Percentiles rank a stretch among this genome's conserved stretches.
Evolutionary conservation across 768 basidiomycete genomes (phyloP).

Genomic region (Mrakia blollopis): DNA sequence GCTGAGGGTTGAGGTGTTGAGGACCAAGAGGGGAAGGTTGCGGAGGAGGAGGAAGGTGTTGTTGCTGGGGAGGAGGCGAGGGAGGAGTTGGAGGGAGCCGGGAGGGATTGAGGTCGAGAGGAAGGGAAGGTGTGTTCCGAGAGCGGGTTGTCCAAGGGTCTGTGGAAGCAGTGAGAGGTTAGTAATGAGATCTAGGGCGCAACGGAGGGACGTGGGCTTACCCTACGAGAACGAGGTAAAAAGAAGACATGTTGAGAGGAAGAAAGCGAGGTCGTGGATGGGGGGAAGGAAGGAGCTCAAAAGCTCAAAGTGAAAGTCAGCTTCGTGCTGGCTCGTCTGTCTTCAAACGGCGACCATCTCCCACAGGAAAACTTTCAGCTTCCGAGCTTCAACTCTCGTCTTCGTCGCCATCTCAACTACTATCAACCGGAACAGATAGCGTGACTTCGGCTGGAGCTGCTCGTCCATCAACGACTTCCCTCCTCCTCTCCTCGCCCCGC

Average conservation of each 20-base stretch:
- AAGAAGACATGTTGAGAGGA: slow-evolving; percentile 41
- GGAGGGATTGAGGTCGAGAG: slow-evolving; percentile 37
- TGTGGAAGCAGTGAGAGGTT: background rate
- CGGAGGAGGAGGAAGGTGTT: slow-evolving; percentile 34
- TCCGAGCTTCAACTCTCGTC: background rate
- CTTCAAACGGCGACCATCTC: background rate
- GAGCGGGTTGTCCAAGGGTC: slow-evolving; percentile 48
- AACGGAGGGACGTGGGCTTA: background rate
- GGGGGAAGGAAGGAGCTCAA: background rate
- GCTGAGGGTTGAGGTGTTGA: slow-evolving; percentile 32
- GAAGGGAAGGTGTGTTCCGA: slow-evolving; percentile 46
- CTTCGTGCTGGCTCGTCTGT: background rate
- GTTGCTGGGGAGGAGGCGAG: slow-evolving; percentile 31
- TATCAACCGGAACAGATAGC: background rate
- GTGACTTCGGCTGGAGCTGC: background rate
- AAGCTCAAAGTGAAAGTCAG: background rate
- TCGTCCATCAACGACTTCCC: background rate
- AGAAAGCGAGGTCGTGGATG: background rate
- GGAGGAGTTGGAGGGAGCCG: slow-evolving; percentile 34
- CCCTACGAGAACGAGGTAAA: slow-evolving; percentile 48
- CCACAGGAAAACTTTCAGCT: background rate
- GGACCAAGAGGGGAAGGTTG: slow-evolving; percentile 41
- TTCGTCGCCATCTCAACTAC: background rate
- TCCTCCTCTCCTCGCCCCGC: background rate
- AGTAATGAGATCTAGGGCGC: background rate